Evolutionary conservation across 2,329 filamentous ascomycete genomes (phyloP), one percentile per base, ranked within the genome.

Genomic region (Dactylellina parvicollis): DNA sequence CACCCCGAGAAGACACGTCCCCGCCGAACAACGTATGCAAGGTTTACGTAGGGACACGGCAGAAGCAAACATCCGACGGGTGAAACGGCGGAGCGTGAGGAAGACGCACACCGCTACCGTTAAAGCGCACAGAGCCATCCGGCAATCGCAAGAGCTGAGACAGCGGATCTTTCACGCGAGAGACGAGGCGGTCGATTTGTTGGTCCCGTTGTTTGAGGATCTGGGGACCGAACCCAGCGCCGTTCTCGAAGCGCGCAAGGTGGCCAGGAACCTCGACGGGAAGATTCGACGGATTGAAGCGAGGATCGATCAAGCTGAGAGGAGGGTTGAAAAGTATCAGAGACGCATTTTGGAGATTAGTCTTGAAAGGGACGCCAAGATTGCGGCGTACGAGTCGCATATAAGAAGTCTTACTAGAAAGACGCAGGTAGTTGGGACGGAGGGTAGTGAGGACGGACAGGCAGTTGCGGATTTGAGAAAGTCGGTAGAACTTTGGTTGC

Each of bases 11-110:
- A n/a, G 4, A 18, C 38, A 49, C 34, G 9, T 60, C 16, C 20
- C 67, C 34, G 18, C 36, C n/a, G 54, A 56, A 56, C 69, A 66
- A 66, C 69, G 60, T 50, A 73, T 73, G 69, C 69, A 73, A 73
- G 46, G 38, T 36, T n/a, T 65, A 46, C 36, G 60, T 9, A 49
- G 44, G 8, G 46, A 61, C 49, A 73, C 54, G 4, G 46, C 54
- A 16, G 60, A 66, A 61, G 46, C 40, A 4, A 49, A 64, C 20
- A 66, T 73, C 24, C 32, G 69, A 55, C 36, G 49, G 36, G 60
- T 66, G 40, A 73, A 61, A 47, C 40, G 47, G 24, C 44, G 52
- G 46, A 60, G 59, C 14, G 44, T 47, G 18, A 73, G 38, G 22
- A 54, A 47, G 22, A 32, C 44, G 38, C 57, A 59, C 12, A 14